A percentile compares a stretch with the other conserved stretches of the same genome.
phyloP scores from a whole-genome alignment of 2,329 filamentous ascomycete species.

The Tolypocladium cylindrosporum region DNA sequence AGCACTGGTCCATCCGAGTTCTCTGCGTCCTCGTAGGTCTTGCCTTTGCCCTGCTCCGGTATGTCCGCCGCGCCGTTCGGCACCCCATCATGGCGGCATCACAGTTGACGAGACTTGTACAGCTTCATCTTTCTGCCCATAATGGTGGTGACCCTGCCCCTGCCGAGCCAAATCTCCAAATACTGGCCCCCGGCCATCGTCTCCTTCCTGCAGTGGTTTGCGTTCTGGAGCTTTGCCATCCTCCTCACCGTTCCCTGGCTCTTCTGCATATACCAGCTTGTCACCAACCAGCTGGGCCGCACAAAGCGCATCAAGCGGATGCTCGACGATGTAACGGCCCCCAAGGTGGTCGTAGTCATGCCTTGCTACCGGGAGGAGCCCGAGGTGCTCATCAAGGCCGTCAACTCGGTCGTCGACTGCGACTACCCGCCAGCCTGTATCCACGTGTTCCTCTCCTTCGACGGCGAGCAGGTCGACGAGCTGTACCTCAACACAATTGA shows the following conservation, averaged over 20 bases:
- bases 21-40: constrained; percentile 67
- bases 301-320: constrained; percentile 74
- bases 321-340: constrained; percentile 74
- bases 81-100: background rate
- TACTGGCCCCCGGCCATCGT: constrained; percentile 66
- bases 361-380: constrained; percentile 91
- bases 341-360: constrained; percentile 94
- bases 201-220: constrained; percentile 77
- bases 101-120: background rate
- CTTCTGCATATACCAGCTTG: constrained; percentile 84
- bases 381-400: constrained; percentile 70
- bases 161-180: constrained; percentile 61
- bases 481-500: constrained; percentile 80
- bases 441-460: constrained; percentile 91
- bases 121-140: constrained; percentile 83
- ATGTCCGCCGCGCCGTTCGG: constrained; percentile 15
- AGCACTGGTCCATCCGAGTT: constrained; percentile 72
- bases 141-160: constrained; percentile 84
- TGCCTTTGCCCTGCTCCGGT: constrained; percentile 69
- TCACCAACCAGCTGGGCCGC: constrained; percentile 77
- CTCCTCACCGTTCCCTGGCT: constrained; percentile 85
- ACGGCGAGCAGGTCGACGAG: constrained; percentile 82
- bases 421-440: constrained; percentile 89
- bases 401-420: constrained; percentile 87
- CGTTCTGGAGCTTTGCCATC: constrained; percentile 84